Percentiles rank a stretch among this genome's conserved stretches.
Conservation (phyloP, 441 rosid species). For the Pelargonium citronellum region DNA sequence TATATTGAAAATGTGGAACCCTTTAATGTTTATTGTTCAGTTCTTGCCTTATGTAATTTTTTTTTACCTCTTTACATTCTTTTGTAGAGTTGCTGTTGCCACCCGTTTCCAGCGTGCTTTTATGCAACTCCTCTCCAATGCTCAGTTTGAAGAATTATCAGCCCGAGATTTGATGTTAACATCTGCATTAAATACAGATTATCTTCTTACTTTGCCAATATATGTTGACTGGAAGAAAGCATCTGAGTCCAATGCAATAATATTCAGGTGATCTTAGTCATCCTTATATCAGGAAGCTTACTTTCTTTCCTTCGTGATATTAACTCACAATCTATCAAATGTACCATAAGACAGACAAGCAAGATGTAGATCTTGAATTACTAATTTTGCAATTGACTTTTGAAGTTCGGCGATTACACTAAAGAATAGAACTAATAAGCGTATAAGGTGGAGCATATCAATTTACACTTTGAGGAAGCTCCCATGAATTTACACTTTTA, state of each 20-base stretch:
- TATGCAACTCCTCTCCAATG: constrained; percentile 81
- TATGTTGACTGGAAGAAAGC: constrained; percentile 91
- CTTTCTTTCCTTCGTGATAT: neutral
- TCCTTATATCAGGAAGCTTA: neutral
- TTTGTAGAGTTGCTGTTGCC: constrained; percentile 64
- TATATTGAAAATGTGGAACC: neutral
- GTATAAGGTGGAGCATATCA: too few relatives aligned
- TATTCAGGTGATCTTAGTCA: constrained; percentile 54
- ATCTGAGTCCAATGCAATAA: constrained; percentile 79
- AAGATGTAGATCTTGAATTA: neutral
- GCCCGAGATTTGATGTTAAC: constrained; percentile 79
- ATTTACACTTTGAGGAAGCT: neutral
- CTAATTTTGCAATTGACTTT: neutral
- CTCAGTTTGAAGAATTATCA: constrained; percentile 90
- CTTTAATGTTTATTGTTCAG: neutral
- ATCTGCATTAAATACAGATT: constrained; percentile 79
- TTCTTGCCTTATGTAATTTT: constrained; percentile 16
- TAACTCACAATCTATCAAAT: neutral
- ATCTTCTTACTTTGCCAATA: constrained; percentile 86
- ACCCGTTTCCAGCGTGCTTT: constrained; percentile 86
- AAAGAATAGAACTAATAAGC: neutral
- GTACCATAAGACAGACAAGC: neutral
- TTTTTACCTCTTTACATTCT: constrained; percentile 17
- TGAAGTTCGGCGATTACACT: neutral
- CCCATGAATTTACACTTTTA: neutral